phyloP scores from a whole-genome alignment of 495 filamentous ascomycete genomes.

The Annulohypoxylon bovei region DNA sequence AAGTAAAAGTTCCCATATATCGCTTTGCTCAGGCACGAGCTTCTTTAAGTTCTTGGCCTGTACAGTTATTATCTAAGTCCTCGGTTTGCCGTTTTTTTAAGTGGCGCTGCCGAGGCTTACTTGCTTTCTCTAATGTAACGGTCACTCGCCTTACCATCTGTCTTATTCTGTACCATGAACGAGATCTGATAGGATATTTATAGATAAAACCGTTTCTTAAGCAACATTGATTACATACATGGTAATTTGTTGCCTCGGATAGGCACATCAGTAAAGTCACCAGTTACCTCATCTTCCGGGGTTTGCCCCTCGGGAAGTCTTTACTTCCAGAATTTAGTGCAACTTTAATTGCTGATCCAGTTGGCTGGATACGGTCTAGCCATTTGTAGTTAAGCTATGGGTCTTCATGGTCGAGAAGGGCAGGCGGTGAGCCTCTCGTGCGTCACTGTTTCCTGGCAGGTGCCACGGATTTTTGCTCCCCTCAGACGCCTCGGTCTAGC shows the following conservation, averaged over 20 bases:
- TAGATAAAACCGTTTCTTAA: not conserved
- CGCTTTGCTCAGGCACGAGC: not conserved
- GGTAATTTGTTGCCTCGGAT: not conserved
- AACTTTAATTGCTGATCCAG: conserved; percentile 24
- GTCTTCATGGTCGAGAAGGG: not conserved
- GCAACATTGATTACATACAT: not conserved
- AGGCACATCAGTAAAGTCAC: conserved; percentile 1
- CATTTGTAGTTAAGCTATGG: not conserved
- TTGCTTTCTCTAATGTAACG: not conserved
- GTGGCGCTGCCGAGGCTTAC: conserved; percentile 23
- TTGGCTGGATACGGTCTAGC: conserved; percentile 19
- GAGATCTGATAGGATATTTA: conserved; percentile 2
- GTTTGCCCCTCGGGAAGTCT: not conserved
- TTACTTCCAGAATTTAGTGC: conserved; percentile 3
- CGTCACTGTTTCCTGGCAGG: conserved; percentile 32
- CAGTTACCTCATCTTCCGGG: not conserved
- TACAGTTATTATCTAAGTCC: not conserved
- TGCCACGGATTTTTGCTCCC: conserved; percentile 28
- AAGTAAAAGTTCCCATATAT: not conserved
- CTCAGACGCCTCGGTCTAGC: conserved; percentile 34
- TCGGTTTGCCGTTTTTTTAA: conserved; percentile 24
- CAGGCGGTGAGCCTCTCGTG: conserved; percentile 37
- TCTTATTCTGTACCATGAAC: not conserved
- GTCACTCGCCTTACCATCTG: not conserved
- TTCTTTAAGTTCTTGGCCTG: too few relatives aligned